phyloP scores from a whole-genome alignment of 192 early-diverging fungal species.

The Jimgerdemannia lactiflua region DNA sequence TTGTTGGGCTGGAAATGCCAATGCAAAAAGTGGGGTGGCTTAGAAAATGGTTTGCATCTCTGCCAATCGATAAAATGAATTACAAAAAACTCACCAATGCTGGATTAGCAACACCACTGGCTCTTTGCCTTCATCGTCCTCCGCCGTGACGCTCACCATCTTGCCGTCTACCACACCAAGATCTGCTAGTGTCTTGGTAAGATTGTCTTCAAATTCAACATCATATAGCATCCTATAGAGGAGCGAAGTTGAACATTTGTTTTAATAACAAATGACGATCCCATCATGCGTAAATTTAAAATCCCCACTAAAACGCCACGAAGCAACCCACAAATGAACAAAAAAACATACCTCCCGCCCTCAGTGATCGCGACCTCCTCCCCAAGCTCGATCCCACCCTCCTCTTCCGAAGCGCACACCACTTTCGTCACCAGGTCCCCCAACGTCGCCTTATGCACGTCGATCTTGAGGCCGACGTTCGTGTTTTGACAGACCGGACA shows the following conservation, averaged over 20 bases:
- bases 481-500: conserved; percentile 77
- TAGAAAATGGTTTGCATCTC: not conserved
- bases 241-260: not conserved
- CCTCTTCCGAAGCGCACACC: conserved; percentile 22
- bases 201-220: conserved; percentile 86
- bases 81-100: not conserved
- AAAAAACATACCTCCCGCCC: conserved; percentile 49
- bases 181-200: conserved; percentile 47
- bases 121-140: conserved; percentile 37
- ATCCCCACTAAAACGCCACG: too few species aligned
- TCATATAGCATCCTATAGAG: conserved; percentile 75
- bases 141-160: conserved; percentile 58
- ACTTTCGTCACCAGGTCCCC: conserved; percentile 60
- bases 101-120: conserved; percentile 4
- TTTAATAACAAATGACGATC: not conserved
- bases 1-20: not conserved
- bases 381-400: conserved; percentile 51
- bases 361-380: conserved; percentile 75
- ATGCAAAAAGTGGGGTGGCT: too few species aligned
- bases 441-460: conserved; percentile 60
- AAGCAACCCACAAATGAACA: not conserved
- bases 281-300: too few species aligned
- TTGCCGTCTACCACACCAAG: conserved; percentile 59
- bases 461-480: conserved; percentile 57
- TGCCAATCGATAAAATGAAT: not conserved